Base-by-base conservation (phyloP, 192 early-diverging fungal species). In the Backusella macrospora region DNA sequence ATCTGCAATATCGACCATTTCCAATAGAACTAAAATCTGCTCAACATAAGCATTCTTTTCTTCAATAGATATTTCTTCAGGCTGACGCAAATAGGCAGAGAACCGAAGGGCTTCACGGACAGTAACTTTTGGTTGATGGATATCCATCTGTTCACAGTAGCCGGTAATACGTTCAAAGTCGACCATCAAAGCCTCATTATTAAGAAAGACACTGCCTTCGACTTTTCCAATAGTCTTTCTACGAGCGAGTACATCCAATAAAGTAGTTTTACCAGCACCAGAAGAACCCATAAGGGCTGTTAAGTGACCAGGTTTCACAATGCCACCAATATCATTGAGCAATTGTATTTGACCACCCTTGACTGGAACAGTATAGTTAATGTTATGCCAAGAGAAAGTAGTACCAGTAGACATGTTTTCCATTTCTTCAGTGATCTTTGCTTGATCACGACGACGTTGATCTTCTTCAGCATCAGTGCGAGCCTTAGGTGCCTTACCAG, bases 71-170 rank as follows among this genome's bases (percentile, higher is more conserved):
- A 89, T 82, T 48, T 82, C 71, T 62, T 83, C 18, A 72, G 88
- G 88, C 70, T 93, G 83, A 10, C 94, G 86, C n/a, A 95, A 85
- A 64, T 89, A 77, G 14, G 94, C 94, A 6, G 92, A 92, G 81
- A 89, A 93, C 68, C 88, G 79, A 52, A 98, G 92, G 4, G 95
- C 92, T 76, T 98, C 96, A 73, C 92, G 90, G 8, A 98, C 96
- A 6, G 96, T 98, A 71, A 95, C 84, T 46, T 94, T 95, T 29
- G 90, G 86, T 78, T 92, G 90, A 72, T 95, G 83, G 10, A 91
- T 88, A 81, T 96, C 96, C 77, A 96, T 94, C 73, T 98, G 96
- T 78, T 96, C 95, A 37, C 96, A 94, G 78, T 93, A 96, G 45
- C 93, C 87, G 15, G 87, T 82, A 2, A 86, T 82, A 38, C 86